phyloP scores from a whole-genome alignment of 257 asterid genomes.

The Jacaranda copaia region DNA sequence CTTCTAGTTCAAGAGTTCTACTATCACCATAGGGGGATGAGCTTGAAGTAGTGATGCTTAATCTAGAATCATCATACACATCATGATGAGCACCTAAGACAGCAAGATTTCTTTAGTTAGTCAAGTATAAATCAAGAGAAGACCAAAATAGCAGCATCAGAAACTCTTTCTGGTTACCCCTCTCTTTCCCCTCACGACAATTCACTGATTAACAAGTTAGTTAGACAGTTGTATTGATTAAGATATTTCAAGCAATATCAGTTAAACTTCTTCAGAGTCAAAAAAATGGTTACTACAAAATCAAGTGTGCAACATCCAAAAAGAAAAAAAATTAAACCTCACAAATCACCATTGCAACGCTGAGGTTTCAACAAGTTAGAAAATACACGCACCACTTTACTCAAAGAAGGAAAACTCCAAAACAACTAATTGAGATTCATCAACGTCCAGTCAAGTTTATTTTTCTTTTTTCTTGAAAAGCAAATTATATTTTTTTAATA shows the following conservation, averaged over 20 bases:
- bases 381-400: slow-evolving; percentile 22
- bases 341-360: slow-evolving; percentile 17
- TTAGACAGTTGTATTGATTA: slow-evolving; percentile 17
- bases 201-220: slow-evolving; percentile 14
- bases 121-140: slow-evolving; percentile 29
- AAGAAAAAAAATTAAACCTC: slow-evolving; percentile 7
- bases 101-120: slow-evolving; percentile 36
- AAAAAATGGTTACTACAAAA: slow-evolving; percentile 9
- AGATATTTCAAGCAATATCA: slow-evolving; percentile 20
- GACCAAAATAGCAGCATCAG: slow-evolving; percentile 18
- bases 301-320: slow-evolving; percentile 21
- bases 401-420: not conserved
- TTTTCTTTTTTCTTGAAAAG: slow-evolving; percentile 17
- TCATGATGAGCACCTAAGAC: slow-evolving; percentile 73
- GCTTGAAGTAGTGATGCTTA: slow-evolving; percentile 53
- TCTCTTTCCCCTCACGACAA: slow-evolving; percentile 13
- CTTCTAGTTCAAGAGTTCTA: slow-evolving; percentile 75
- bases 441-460: not conserved
- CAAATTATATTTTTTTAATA: slow-evolving; percentile 1
- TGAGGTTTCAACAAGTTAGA: slow-evolving; percentile 19
- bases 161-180: not conserved
- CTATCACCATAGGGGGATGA: slow-evolving; percentile 61
- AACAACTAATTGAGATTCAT: slow-evolving; percentile 19
- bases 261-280: slow-evolving; percentile 25
- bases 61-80: slow-evolving; percentile 71